Base-by-base conservation (phyloP, 139 green algal species). In the Zygnema cylindricum region DNA sequence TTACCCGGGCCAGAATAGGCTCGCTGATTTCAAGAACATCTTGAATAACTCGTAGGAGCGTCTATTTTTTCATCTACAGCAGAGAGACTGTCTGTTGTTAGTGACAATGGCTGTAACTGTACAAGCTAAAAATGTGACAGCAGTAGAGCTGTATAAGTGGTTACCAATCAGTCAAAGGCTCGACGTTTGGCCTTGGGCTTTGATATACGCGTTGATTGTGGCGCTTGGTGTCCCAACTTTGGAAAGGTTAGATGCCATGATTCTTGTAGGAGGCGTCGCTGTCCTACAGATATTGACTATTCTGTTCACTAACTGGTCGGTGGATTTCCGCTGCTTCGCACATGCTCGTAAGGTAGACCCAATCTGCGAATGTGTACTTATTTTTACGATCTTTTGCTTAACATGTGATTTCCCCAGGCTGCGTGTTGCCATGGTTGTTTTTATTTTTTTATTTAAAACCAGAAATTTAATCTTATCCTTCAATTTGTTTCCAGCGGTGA, bases 181-280 rank as follows among this genome's bases (percentile, higher is more conserved):
- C 25, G 88, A 92, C 76, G 88, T 91, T 35, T 92, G 76, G 88
- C 88, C 88, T 30, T 92, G 90, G 82, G 82, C 41, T 11, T 16
- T 76, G 32, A 33, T 36, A 21, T 92, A 92, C 55, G 36, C 71
- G n/a, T 22, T 91, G n/a, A 89, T 81, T 63, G 42, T 76, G 55
- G 25, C 79, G 30, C 32, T 87, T 39, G 82, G n/a, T 1, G 25
- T 89, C 2, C 43, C 86, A 43, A 76, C 30, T 16, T 33, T 91
- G 57, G 57, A 90, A 2, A 57, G 55, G n/a, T n/a, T 43, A 21
- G 87, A 89, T 75, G 38, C 30, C 23, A 23, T 86, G 3, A 85
- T 91, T 40, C 32, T 42, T 0, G 35, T 89, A 23, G 82, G 39
- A 23, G 33, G 43, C 16, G 11, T 90, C 0, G 82, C 36, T 39